Conservation (phyloP, 2,329 filamentous ascomycete species). For the Trichoderma semiorbis region DNA sequence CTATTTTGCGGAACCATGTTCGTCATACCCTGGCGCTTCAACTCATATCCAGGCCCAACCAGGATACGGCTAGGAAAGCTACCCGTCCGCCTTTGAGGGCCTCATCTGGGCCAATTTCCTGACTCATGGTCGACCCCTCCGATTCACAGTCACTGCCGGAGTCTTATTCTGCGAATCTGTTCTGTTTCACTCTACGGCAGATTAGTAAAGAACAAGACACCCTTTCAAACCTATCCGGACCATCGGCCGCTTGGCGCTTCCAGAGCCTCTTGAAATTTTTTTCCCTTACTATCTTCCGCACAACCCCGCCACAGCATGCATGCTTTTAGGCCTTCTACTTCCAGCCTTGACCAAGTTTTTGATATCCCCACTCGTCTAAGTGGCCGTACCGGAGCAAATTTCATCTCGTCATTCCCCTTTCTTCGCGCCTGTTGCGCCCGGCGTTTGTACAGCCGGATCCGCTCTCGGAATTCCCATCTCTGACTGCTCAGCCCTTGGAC, state of each 20-base stretch:
- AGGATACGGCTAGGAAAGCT: slow-evolving; percentile 1
- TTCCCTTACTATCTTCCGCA: not conserved
- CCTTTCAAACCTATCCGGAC: not conserved
- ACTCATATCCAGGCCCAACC: not conserved
- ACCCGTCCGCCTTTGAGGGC: not conserved
- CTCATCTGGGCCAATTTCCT: not conserved
- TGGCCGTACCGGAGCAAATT: slow-evolving; percentile 28
- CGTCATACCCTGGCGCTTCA: slow-evolving; percentile 9
- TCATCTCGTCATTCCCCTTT: slow-evolving; percentile 32
- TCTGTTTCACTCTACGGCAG: not conserved
- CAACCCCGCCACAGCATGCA: slow-evolving; percentile 13
- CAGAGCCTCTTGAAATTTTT: not conserved
- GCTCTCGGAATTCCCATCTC: slow-evolving; percentile 28
- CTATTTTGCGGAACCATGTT: slow-evolving; percentile 13
- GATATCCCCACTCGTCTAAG: slow-evolving; percentile 28
- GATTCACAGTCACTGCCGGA: not conserved
- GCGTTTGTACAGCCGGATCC: slow-evolving; percentile 22
- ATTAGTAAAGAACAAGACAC: not conserved
- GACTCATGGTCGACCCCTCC: slow-evolving; percentile 1
- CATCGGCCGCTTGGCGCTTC: not conserved
- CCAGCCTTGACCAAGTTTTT: slow-evolving; percentile 14
- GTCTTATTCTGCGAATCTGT: not conserved
- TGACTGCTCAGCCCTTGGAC: slow-evolving; percentile 23
- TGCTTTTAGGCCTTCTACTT: slow-evolving; percentile 1
- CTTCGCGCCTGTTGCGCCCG: slow-evolving; percentile 17